Percentiles rank a stretch among this genome's conserved stretches.
Conservation (phyloP, 106 monocot species). For the Dendrobium catenatum region DNA sequence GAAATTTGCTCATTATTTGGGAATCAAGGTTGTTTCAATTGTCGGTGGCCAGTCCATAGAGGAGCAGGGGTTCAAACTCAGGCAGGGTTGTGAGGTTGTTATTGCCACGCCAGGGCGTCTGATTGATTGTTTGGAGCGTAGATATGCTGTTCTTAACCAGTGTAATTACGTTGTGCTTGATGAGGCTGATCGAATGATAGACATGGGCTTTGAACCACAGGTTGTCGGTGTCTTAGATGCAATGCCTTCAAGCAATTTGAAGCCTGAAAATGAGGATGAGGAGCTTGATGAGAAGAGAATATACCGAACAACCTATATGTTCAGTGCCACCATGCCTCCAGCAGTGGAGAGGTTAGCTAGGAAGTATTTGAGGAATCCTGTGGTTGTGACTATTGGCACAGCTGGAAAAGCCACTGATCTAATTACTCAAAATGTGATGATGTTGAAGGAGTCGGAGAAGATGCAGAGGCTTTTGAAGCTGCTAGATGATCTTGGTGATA, state of each 20-base stretch:
- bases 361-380: constrained; percentile 91
- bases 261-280: constrained; percentile 97
- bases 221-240: constrained; percentile 99
- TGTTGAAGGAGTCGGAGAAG: constrained; percentile 92
- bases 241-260: constrained; percentile 96
- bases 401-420: constrained; percentile 95
- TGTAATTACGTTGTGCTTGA: constrained; percentile 99
- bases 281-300: constrained; percentile 91
- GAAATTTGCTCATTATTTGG: constrained; percentile 89
- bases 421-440: constrained; percentile 86
- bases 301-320: constrained; percentile 98
- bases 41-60: constrained; percentile 98
- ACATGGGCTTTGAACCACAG: constrained; percentile 99
- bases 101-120: constrained; percentile 93
- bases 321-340: constrained; percentile 97
- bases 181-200: constrained; percentile 98
- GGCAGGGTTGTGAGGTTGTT: constrained; percentile 97
- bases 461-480: constrained; percentile 69
- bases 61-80: constrained; percentile 89
- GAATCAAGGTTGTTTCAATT: constrained; percentile 95
- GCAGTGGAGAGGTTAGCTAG: constrained; percentile 89
- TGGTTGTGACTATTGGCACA: constrained; percentile 93
- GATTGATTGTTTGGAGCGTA: constrained; percentile 80
- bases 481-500: constrained; percentile 82
- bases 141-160: constrained; percentile 95